Evolutionary conservation across 2,329 filamentous ascomycete genomes (phyloP).

Genomic region (Ambrosiella beaveri): DNA sequence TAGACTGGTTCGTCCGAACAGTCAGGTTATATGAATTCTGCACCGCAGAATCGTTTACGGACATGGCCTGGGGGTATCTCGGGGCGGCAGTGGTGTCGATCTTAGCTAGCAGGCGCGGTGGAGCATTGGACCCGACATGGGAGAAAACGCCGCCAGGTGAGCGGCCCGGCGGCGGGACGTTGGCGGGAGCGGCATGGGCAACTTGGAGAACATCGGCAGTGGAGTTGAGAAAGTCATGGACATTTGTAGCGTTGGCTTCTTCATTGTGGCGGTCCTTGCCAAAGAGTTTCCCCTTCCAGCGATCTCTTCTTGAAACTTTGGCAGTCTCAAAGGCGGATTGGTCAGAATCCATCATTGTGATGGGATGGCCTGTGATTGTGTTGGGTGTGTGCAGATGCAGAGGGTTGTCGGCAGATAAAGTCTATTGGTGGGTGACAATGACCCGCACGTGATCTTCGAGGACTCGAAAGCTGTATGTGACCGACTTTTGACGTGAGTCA

Average conservation of each 20-base stretch:
- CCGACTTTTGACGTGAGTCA: neutral
- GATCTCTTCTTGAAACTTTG: conserved; percentile 31
- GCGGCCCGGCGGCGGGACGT: conserved; percentile 15
- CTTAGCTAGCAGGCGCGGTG: conserved; percentile 20
- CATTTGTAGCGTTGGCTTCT: conserved; percentile 25
- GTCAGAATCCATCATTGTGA: conserved; percentile 12
- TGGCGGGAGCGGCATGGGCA: conserved; percentile 27
- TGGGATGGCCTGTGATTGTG: neutral
- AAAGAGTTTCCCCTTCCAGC: conserved; percentile 48
- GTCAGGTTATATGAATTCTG: conserved; percentile 5
- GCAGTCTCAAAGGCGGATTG: conserved; percentile 27
- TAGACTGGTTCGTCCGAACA: conserved; percentile 5
- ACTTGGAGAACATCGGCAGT: conserved; percentile 38
- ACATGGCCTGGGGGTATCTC: conserved; percentile 34
- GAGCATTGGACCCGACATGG: neutral
- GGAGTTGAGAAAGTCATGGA: conserved; percentile 40
- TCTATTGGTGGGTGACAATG: conserved; percentile 15
- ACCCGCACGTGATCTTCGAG: conserved; percentile 15
- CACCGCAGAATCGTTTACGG: neutral
- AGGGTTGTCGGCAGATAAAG: neutral
- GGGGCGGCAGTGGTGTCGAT: conserved; percentile 39
- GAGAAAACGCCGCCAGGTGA: conserved; percentile 21
- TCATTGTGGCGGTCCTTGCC: conserved; percentile 24
- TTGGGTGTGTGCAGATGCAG: neutral
- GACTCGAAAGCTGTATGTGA: neutral